phyloP scores from a whole-genome alignment of 331 rosid species.

The Dryas integrifolia region DNA sequence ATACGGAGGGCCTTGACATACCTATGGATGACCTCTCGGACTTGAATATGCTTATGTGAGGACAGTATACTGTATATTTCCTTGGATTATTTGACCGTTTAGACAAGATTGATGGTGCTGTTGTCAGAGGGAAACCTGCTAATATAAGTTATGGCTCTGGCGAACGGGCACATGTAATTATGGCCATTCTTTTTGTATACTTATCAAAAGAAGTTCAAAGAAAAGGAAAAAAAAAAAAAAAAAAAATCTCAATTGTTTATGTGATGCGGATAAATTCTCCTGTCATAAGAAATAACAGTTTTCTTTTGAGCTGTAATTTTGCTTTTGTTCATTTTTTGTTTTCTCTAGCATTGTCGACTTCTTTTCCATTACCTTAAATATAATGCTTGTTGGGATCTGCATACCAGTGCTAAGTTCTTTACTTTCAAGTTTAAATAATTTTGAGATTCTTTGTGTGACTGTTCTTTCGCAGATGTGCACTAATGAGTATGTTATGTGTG shows the following conservation, averaged over 20 bases:
- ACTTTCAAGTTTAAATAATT: not conserved
- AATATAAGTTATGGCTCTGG: slow-evolving; percentile 51
- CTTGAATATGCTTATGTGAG: slow-evolving; percentile 49
- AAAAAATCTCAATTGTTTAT: slow-evolving; percentile 46
- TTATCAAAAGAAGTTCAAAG: slow-evolving; percentile 34
- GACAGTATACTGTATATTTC: slow-evolving; percentile 38
- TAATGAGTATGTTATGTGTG: not conserved
- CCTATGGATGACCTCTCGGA: slow-evolving; percentile 92
- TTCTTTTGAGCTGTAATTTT: slow-evolving; percentile 13
- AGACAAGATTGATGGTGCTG: slow-evolving; percentile 32
- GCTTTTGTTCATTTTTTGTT: slow-evolving; percentile 24
- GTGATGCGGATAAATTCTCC: slow-evolving; percentile 33
- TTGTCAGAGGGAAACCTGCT: slow-evolving; percentile 49
- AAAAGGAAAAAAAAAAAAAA: slow-evolving; percentile 25
- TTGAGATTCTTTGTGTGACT: not conserved
- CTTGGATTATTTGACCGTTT: slow-evolving; percentile 37
- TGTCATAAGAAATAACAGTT: slow-evolving; percentile 31
- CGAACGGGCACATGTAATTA: slow-evolving; percentile 67
- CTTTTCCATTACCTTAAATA: not conserved
- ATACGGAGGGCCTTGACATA: slow-evolving; percentile 61
- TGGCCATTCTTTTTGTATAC: slow-evolving; percentile 68
- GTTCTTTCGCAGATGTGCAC: not conserved
- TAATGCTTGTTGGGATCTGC: not conserved
- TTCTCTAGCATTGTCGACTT: not conserved
- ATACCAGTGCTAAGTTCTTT: not conserved